These are phyloP conservation scores for Colletotrichum kahawae DNA, from an alignment of 2,329 filamentous ascomycete genomes.

Conservation along the genomic window DNA sequence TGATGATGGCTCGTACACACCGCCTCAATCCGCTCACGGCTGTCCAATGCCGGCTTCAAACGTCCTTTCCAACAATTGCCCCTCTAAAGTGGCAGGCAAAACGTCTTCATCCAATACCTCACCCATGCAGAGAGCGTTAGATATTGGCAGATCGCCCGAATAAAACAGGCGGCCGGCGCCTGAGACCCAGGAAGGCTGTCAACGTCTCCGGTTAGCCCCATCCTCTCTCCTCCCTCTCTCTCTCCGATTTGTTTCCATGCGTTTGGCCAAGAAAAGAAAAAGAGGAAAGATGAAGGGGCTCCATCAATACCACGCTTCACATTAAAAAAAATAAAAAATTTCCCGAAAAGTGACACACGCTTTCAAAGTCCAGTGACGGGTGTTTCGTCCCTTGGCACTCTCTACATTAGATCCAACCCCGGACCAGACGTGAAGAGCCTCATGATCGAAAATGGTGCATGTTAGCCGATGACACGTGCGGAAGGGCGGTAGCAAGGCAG, in stretches of 20 bases:
- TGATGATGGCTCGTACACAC: background rate
- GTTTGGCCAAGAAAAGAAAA: background rate
- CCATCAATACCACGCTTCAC: background rate
- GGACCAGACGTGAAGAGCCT: background rate
- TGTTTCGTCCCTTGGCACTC: background rate
- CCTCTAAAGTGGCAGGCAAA: background rate
- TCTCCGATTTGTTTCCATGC: background rate
- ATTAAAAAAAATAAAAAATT: background rate
- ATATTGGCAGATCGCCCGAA: background rate
- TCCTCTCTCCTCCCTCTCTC: background rate
- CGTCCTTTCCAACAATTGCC: background rate
- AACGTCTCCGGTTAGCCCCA: background rate
- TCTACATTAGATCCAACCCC: background rate
- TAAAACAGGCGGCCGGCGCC: background rate
- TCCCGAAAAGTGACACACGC: background rate
- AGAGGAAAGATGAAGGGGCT: background rate
- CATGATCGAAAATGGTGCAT: background rate
- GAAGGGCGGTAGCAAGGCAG: background rate
- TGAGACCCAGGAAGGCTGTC: background rate
- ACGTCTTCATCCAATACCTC: background rate
- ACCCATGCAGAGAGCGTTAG: background rate
- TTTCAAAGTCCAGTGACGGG: background rate
- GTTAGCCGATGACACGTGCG: background rate
- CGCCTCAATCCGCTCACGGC: background rate
- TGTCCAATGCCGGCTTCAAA: background rate